These are phyloP conservation scores for Cercophora sp. DNA, from an alignment of 495 filamentous ascomycete species.

Conservation along the genomic window DNA sequence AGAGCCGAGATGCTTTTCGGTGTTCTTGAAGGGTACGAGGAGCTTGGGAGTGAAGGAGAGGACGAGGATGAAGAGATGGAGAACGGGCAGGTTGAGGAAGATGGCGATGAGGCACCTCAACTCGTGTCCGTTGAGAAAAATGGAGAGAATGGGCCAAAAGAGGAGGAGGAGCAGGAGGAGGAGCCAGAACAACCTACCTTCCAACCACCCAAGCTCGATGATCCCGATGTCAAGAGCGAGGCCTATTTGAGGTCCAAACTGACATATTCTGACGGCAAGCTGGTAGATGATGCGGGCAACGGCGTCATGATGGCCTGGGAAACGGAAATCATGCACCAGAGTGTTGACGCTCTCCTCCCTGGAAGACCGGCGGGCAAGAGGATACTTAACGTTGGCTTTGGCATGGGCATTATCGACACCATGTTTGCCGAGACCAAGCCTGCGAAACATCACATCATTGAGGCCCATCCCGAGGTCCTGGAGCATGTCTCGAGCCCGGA, in stretches of 20 bases:
- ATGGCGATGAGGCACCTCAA: conserved; percentile 38
- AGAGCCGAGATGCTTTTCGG: conserved; percentile 82
- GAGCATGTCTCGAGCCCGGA: conserved; percentile 52
- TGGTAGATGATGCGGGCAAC: conserved; percentile 77
- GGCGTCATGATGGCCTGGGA: conserved; percentile 99
- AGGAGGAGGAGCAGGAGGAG: conserved; percentile 9
- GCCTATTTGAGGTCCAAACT: conserved; percentile 76
- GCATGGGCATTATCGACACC: conserved; percentile 93
- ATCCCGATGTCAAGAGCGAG: conserved; percentile 53
- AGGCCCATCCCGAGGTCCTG: conserved; percentile 83
- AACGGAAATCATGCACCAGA: conserved; percentile 78
- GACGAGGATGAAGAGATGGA: conserved; percentile 54
- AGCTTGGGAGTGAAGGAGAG: conserved; percentile 58
- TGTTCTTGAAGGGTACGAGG: conserved; percentile 72
- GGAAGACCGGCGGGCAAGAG: conserved; percentile 51
- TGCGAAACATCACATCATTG: conserved; percentile 75
- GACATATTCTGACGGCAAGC: conserved; percentile 65
- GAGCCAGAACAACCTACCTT: conserved; percentile 28
- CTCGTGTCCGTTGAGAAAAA: conserved; percentile 23
- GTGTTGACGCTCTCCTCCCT: conserved; percentile 50
- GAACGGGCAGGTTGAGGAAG: conserved; percentile 24
- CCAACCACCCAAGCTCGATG: conserved; percentile 27
- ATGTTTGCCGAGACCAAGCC: conserved; percentile 72
- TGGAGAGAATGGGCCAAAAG: conserved; percentile 1
- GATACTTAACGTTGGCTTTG: conserved; percentile 89